phyloP scores from a whole-genome alignment of 23 red algal genomes.

The Gracilaria vermiculophylla region DNA sequence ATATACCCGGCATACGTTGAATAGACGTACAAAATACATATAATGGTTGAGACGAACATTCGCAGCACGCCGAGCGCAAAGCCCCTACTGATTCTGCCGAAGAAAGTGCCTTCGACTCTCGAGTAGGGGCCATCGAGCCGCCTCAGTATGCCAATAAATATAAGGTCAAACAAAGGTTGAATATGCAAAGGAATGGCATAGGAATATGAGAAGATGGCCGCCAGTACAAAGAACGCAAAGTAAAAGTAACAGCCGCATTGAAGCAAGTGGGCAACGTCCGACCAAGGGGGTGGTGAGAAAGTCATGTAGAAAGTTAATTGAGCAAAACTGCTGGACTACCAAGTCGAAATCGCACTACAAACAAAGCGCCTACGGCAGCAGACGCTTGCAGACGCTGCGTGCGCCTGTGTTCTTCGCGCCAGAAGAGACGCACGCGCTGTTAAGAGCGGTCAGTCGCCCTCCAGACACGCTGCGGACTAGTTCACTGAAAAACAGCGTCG shows the following conservation, averaged over 20 bases:
- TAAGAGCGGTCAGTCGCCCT: no score
- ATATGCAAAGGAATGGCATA: slow-evolving; percentile 2
- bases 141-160: background rate
- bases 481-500: no score
- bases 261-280: slow-evolving; percentile 26
- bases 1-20: slow-evolving; percentile 61
- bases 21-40: slow-evolving; percentile 69
- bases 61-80: slow-evolving; percentile 42
- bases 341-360: background rate
- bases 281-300: slow-evolving; percentile 53
- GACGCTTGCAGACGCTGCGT: no score
- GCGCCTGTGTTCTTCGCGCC: no score
- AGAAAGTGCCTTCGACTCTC: background rate
- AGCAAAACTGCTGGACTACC: background rate
- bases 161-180: background rate
- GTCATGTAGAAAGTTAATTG: background rate
- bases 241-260: slow-evolving; percentile 37
- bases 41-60: slow-evolving; percentile 53
- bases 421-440: no score
- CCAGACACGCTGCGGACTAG: no score
- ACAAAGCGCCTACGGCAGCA: no score
- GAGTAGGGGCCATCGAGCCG: background rate
- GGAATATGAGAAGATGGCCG: slow-evolving; percentile 3
- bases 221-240: slow-evolving; percentile 34
- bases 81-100: background rate